Conservation (phyloP, 2,329 filamentous ascomycete species). For the Eurotiales sp. region DNA sequence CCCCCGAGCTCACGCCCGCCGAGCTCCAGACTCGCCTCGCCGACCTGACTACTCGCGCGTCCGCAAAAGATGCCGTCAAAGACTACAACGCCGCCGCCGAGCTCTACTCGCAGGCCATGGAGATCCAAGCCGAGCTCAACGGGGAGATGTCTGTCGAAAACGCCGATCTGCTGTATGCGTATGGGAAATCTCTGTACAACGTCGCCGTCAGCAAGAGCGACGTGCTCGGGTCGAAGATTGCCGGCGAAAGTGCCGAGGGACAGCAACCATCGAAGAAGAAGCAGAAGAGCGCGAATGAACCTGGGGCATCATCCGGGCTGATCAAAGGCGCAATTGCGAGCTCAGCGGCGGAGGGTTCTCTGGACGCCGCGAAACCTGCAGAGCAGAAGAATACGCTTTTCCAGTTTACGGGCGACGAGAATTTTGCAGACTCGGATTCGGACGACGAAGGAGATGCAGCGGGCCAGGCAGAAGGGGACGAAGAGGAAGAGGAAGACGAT, state of each 20-base stretch:
- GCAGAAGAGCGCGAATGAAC: too few species aligned
- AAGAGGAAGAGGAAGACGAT: conserved; percentile 59
- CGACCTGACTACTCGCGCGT: conserved; percentile 75
- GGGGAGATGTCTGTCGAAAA: conserved; percentile 89
- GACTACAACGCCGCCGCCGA: conserved; percentile 84
- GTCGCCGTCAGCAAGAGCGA: conserved; percentile 93
- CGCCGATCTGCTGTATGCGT: conserved; percentile 89
- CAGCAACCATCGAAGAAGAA: conserved; percentile 38
- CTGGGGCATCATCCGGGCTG: conserved; percentile 19
- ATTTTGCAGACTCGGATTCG: conserved; percentile 75
- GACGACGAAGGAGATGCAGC: conserved; percentile 47
- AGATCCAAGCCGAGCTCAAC: conserved; percentile 85
- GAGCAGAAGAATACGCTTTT: conserved; percentile 63
- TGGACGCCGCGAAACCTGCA: conserved; percentile 17
- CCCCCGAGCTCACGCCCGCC: conserved; percentile 20
- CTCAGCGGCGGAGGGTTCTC: conserved; percentile 18
- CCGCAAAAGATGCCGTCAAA: conserved; percentile 82
- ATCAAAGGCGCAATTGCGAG: conserved; percentile 26
- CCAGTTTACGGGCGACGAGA: conserved; percentile 90
- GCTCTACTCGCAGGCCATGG: conserved; percentile 80
- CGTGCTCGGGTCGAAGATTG: conserved; percentile 79
- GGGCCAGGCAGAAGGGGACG: conserved; percentile 43
- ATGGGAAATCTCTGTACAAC: conserved; percentile 90
- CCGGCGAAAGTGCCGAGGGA: conserved; percentile 45
- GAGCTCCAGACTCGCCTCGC: conserved; percentile 62